Evolutionary conservation across 139 green algal species (phyloP).

Genomic region (Chlamydomonas incerta): DNA sequence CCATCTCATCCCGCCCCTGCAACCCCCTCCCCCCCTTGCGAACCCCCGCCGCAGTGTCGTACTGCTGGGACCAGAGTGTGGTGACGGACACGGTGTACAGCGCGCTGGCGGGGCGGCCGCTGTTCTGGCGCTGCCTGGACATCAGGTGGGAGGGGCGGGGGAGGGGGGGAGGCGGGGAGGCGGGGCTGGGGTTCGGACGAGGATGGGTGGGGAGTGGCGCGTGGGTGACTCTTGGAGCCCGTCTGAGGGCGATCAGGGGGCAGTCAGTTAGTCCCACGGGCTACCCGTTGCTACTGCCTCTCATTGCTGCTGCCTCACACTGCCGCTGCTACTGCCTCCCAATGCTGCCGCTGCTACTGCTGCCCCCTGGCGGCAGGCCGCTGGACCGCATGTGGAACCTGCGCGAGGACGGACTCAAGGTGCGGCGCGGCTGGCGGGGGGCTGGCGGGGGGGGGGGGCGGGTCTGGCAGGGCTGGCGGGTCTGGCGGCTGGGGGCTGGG

Average conservation of each 20-base stretch:
- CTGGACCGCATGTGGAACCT: neutral
- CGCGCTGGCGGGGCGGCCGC: constrained; percentile 12
- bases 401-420: neutral
- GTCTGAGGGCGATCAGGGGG: no score
- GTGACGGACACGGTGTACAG: constrained; percentile 17
- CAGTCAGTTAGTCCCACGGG: no score
- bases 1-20: neutral
- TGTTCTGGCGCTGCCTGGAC: constrained; percentile 21
- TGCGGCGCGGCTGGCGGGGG: neutral
- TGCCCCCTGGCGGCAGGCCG: neutral
- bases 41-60: neutral
- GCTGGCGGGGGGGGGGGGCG: neutral
- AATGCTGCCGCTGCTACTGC: neutral
- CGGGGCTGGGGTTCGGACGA: no score
- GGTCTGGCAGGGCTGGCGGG: no score
- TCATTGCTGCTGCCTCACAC: no score
- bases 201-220: no score
- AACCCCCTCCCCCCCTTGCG: neutral
- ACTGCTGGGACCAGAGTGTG: neutral
- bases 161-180: no score
- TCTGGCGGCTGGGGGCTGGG: no score
- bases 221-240: no score
- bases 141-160: neutral
- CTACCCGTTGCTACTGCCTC: no score
- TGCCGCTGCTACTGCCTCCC: neutral